A percentile compares a stretch with the other conserved stretches of the same genome.
Evolutionary conservation across 73 alveolate genomes (phyloP).

Genomic region (Paramecium caudatum): DNA sequence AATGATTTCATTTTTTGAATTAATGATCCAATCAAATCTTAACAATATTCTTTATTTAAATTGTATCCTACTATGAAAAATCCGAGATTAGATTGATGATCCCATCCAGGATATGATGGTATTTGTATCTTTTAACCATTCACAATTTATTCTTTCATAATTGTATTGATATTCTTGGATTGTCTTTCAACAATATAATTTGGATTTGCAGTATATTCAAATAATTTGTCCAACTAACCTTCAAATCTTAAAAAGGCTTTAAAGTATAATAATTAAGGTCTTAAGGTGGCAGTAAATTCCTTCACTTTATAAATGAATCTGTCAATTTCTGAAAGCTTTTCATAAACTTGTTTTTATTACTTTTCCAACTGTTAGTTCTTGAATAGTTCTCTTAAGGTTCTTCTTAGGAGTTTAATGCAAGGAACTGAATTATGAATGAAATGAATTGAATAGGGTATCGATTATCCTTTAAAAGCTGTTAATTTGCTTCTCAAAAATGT

Average conservation of each 20-base stretch:
- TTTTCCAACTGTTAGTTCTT: constrained; percentile 30
- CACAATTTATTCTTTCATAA: not conserved
- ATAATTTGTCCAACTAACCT: constrained; percentile 37
- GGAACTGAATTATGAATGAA: constrained; percentile 35
- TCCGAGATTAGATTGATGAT: not conserved
- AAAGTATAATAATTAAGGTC: not conserved
- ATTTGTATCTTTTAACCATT: not conserved
- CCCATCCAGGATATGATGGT: constrained; percentile 47
- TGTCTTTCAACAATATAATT: constrained; percentile 18
- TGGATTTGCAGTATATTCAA: constrained; percentile 16
- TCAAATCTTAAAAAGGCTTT: constrained; percentile 57
- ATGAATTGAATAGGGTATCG: not conserved
- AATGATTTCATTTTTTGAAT: not conserved
- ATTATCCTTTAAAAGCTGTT: constrained; percentile 6
- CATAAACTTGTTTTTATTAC: not conserved
- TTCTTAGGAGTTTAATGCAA: constrained; percentile 6
- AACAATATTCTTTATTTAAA: not conserved
- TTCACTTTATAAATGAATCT: not conserved
- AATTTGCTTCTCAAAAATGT: constrained; percentile 25
- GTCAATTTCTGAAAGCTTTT: not conserved
- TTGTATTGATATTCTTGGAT: not conserved
- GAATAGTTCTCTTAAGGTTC: not conserved
- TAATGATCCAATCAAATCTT: not conserved
- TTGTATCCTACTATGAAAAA: constrained; percentile 17
- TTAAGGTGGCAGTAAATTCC: not conserved